These are phyloP conservation scores for Fusarium begoniae DNA, from an alignment of 2,329 filamentous ascomycete genomes.

Conservation along the genomic window DNA sequence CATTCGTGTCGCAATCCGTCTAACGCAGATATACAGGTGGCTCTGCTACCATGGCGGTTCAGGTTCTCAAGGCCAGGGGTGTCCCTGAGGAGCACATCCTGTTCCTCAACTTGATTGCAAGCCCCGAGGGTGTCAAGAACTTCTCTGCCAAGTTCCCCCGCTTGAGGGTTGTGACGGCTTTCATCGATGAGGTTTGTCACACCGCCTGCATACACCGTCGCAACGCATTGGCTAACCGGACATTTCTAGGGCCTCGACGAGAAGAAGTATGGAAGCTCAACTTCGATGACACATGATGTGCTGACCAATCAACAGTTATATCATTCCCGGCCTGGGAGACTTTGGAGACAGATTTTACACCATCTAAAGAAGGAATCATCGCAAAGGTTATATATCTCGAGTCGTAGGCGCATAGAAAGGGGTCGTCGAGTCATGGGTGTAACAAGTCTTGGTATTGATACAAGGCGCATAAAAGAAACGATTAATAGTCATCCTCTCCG, in stretches of 20 bases:
- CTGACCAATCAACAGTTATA: constrained; percentile 75
- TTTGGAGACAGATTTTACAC: constrained; percentile 98
- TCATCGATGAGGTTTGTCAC: constrained; percentile 78
- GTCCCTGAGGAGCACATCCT: constrained; percentile 95
- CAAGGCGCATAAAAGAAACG: constrained; percentile 29
- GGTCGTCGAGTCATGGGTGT: constrained; percentile 20
- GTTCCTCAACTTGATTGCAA: constrained; percentile 98
- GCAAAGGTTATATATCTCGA: constrained; percentile 17
- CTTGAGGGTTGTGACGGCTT: constrained; percentile 91
- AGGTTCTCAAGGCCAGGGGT: constrained; percentile 87
- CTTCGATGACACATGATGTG: constrained; percentile 18
- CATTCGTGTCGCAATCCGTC: not conserved
- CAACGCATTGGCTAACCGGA: constrained; percentile 29
- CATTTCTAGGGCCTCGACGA: constrained; percentile 79
- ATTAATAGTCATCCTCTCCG: constrained; percentile 63
- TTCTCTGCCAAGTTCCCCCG: constrained; percentile 92
- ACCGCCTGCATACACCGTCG: not conserved
- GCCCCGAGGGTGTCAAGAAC: constrained; percentile 87
- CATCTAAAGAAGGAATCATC: constrained; percentile 60
- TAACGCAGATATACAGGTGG: constrained; percentile 67
- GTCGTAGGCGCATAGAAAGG: constrained; percentile 17
- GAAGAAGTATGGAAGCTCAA: constrained; percentile 76
- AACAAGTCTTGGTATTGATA: constrained; percentile 34
- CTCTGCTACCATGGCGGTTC: constrained; percentile 95
- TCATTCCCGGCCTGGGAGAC: constrained; percentile 91